phyloP scores from a whole-genome alignment of 1,284 basidiomycete genomes.

The Fomitiporia mediterranea region DNA sequence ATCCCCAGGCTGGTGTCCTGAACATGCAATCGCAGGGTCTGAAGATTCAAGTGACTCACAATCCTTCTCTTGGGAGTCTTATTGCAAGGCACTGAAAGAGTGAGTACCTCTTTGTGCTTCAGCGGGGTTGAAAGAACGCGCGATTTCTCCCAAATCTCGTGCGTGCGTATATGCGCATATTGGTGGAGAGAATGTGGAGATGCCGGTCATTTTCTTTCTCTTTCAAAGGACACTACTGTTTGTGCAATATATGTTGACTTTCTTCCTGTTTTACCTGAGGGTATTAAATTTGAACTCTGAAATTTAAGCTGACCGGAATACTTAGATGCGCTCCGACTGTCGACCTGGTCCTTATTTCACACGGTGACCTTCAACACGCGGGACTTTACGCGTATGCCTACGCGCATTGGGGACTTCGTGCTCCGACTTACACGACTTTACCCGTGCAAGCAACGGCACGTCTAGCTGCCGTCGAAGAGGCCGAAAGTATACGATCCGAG shows the following conservation, averaged over 20 bases:
- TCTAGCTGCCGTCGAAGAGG: slow-evolving; percentile 82
- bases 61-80: slow-evolving; percentile 47
- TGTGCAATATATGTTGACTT: not conserved
- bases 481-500: slow-evolving; percentile 75
- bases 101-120: slow-evolving; percentile 33
- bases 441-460: slow-evolving; percentile 96
- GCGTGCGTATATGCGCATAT: not conserved
- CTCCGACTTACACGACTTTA: slow-evolving; percentile 93
- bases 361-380: slow-evolving; percentile 85
- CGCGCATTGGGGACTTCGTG: slow-evolving; percentile 82
- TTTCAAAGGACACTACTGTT: not conserved
- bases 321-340: slow-evolving; percentile 65
- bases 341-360: slow-evolving; percentile 88
- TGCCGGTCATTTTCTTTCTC: not conserved
- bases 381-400: slow-evolving; percentile 92
- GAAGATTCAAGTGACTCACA: slow-evolving; percentile 31
- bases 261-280: not conserved
- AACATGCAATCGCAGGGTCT: slow-evolving; percentile 35
- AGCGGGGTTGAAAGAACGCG: not conserved
- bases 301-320: no score
- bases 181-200: not conserved
- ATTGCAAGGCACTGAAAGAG: slow-evolving; percentile 64
- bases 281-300: no score
- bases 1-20: slow-evolving; percentile 79
- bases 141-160: not conserved